phyloP scores from a whole-genome alignment of 2,329 filamentous ascomycete genomes.

The Madurella fahalii region DNA sequence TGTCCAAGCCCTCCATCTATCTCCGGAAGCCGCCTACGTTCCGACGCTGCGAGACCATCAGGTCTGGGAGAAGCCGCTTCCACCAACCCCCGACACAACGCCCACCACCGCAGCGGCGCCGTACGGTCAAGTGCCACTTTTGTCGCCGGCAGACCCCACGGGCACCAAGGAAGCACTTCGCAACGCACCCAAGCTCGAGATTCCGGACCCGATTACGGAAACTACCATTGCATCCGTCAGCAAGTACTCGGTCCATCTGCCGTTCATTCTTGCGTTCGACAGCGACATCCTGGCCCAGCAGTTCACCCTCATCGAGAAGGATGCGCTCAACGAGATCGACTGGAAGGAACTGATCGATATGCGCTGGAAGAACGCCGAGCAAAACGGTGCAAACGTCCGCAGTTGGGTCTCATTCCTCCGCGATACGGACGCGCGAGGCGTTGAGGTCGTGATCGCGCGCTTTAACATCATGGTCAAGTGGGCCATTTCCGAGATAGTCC shows the following conservation, averaged over 20 bases:
- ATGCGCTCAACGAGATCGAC: constrained; percentile 79
- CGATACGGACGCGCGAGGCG: constrained; percentile 66
- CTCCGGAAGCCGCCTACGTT: constrained; percentile 35
- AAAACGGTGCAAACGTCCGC: constrained; percentile 51
- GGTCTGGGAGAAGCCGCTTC: constrained; percentile 43
- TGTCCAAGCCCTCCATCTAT: constrained; percentile 43
- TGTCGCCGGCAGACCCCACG: constrained; percentile 31
- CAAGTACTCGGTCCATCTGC: constrained; percentile 59
- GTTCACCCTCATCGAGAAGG: constrained; percentile 81
- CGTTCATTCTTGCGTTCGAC: constrained; percentile 77
- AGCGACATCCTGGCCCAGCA: constrained; percentile 76
- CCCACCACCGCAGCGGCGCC: constrained; percentile 38
- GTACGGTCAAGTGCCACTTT: constrained; percentile 31
- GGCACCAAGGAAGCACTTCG: constrained; percentile 36
- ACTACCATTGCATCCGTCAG: constrained; percentile 24
- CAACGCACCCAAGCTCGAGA: constrained; percentile 31
- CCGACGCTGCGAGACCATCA: constrained; percentile 41
- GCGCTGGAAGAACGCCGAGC: constrained; percentile 69
- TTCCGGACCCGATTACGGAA: constrained; percentile 23
- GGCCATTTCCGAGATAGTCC: constrained; percentile 73
- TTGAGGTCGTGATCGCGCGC: constrained; percentile 78
- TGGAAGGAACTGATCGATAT: constrained; percentile 85
- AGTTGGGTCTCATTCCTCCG: constrained; percentile 82
- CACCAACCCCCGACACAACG: constrained; percentile 48
- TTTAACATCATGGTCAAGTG: constrained; percentile 90